A percentile compares a stretch with the other conserved stretches of the same genome.
phyloP scores from a whole-genome alignment of 2,329 filamentous ascomycete species.

The Elsinoe necatrix region DNA sequence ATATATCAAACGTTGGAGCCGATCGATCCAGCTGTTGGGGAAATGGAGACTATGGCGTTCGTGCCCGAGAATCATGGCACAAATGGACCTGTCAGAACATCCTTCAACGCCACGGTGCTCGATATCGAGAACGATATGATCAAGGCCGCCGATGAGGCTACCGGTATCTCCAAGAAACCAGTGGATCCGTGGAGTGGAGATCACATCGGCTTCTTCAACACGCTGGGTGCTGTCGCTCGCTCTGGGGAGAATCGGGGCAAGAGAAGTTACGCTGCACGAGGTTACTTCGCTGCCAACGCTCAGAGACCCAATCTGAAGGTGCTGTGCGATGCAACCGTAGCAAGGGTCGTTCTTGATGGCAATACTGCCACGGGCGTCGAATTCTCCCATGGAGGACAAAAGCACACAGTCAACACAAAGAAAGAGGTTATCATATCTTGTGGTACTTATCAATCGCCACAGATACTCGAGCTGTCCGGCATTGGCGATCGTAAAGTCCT shows the following conservation, averaged over 20 bases:
- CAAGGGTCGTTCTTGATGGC: constrained; percentile 25
- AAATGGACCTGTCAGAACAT: constrained; percentile 29
- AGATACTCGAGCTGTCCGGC: constrained; percentile 50
- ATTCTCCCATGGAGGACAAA: constrained; percentile 34
- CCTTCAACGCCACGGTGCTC: constrained; percentile 30
- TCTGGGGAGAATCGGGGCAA: constrained; percentile 27
- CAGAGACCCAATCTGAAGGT: constrained; percentile 37
- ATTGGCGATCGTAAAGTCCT: constrained; percentile 42
- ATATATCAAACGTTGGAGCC: constrained; percentile 33
- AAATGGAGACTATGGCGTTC: constrained; percentile 26
- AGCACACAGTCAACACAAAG: constrained; percentile 27
- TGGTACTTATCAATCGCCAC: constrained; percentile 48
- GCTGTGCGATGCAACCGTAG: constrained; percentile 26
- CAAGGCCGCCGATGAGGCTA: constrained; percentile 29
- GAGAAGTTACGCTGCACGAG: constrained; percentile 31
- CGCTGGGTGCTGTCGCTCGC: constrained; percentile 24
- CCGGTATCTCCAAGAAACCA: constrained; percentile 30
- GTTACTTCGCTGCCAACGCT: constrained; percentile 31
- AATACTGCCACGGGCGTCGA: constrained; percentile 30
- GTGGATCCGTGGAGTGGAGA: constrained; percentile 31
- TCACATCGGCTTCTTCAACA: constrained; percentile 31
- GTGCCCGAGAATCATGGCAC: constrained; percentile 30
- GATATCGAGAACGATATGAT: constrained; percentile 31
- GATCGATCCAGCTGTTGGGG: constrained; percentile 24
- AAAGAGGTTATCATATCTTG: constrained; percentile 50